Conservation (phyloP, 495 filamentous ascomycete species). For the Aspergillus sclerotiicarbonarius region DNA sequence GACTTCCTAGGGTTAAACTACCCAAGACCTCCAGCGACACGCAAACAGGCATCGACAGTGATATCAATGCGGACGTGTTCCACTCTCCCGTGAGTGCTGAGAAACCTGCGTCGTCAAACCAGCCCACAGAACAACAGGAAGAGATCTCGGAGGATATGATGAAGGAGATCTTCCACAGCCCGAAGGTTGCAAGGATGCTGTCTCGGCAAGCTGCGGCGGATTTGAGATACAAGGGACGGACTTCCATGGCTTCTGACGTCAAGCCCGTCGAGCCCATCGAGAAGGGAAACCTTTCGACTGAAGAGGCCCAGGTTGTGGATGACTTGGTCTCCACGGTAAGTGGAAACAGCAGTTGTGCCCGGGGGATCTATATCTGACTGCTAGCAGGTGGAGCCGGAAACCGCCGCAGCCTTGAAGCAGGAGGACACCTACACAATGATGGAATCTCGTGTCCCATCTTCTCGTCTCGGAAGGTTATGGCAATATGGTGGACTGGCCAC, state of each 20-base stretch:
- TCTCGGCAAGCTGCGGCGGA: constrained; percentile 27
- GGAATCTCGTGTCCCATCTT: constrained; percentile 88
- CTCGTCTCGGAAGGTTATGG: constrained; percentile 82
- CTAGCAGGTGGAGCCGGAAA: constrained; percentile 14
- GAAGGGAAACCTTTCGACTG: constrained; percentile 6
- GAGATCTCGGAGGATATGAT: constrained; percentile 56
- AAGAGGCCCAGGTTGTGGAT: constrained; percentile 22
- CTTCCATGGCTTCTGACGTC: neutral
- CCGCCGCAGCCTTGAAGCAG: constrained; percentile 18
- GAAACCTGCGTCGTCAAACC: constrained; percentile 5
- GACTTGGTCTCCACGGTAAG: constrained; percentile 21
- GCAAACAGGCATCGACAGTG: constrained; percentile 38
- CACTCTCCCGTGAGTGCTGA: constrained; percentile 35
- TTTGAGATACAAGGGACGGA: neutral
- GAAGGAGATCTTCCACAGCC: constrained; percentile 60
- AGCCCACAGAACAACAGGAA: constrained; percentile 27
- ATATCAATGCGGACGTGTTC: constrained; percentile 59
- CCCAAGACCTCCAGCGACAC: constrained; percentile 50
- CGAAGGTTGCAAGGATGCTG: constrained; percentile 56
- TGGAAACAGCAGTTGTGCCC: neutral
- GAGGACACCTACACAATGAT: constrained; percentile 63
- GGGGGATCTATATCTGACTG: constrained; percentile 9
- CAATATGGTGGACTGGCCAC: constrained; percentile 91
- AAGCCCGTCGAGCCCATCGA: neutral
- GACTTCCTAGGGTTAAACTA: constrained; percentile 57